phyloP scores from a whole-genome alignment of 805 yeast genomes.

The Ogataea corticis region DNA sequence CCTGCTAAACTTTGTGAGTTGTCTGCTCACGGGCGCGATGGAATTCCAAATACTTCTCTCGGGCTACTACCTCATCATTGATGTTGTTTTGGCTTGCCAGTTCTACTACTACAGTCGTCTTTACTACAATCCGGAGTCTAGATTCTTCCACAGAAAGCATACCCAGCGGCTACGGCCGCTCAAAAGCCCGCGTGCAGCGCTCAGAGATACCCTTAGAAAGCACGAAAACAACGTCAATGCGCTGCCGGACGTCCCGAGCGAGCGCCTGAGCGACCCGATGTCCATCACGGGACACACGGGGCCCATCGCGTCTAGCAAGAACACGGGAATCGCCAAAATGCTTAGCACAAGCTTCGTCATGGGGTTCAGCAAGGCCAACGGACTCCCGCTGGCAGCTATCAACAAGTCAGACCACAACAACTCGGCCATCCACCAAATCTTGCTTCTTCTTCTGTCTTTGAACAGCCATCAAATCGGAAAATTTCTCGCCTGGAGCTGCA shows the following conservation, averaged over 20 bases:
- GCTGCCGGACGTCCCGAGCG: conserved; percentile 6
- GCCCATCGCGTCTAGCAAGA: neutral
- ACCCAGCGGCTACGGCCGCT: conserved; percentile 16
- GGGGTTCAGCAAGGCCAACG: conserved; percentile 33
- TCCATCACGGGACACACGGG: conserved; percentile 5
- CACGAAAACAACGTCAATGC: conserved; percentile 9
- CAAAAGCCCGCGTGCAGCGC: conserved; percentile 26
- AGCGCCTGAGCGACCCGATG: conserved; percentile 10
- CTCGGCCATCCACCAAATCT: conserved; percentile 23
- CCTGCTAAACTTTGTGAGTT: conserved; percentile 50
- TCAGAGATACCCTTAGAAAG: conserved; percentile 23
- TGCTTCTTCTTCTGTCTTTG: conserved; percentile 18
- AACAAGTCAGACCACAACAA: conserved; percentile 18
- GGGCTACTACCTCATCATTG: conserved; percentile 50
- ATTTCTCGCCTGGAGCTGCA: conserved; percentile 52
- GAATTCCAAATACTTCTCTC: conserved; percentile 49
- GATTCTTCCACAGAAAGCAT: conserved; percentile 26
- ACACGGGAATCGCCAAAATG: conserved; percentile 22
- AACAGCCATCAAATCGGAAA: conserved; percentile 25
- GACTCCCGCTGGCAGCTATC: neutral
- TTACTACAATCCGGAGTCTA: conserved; percentile 37
- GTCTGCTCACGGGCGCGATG: conserved; percentile 48
- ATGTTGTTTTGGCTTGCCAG: conserved; percentile 45
- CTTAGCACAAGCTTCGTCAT: conserved; percentile 32
- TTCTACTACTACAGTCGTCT: conserved; percentile 48